Base-by-base conservation (phyloP, 2,329 filamentous ascomycete species). In the Amesomyces nigricolor region DNA sequence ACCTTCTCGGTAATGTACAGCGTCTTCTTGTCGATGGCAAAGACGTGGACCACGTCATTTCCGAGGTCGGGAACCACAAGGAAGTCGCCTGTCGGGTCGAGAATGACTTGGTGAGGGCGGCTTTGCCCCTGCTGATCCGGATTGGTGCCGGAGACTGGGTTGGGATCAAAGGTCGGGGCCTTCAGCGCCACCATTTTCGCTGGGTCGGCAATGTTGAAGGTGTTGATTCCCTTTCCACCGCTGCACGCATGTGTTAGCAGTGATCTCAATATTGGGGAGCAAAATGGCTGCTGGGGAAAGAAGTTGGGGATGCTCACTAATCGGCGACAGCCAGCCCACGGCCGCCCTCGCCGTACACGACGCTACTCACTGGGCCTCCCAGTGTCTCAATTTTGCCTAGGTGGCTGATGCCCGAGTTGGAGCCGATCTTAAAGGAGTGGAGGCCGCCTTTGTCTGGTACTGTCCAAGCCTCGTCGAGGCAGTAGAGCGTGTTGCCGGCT, bases 31-130 rank as follows among this genome's bases (percentile, higher is more conserved):
- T 81, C 70, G 63, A 86, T 74, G 53, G 71, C 65, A 66, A 80
- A 88, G 54, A 73, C 70, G 59, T 80, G 82, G 47, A 88, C 68
- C 6, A 81, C 63, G 62, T 89, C 86, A 54, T 79, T 75, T 40
- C 86, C 82, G 5, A 91, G 75, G 62, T 89, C 86, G 1, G 85
- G 84, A 8, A 83, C 77, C 8, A 88, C 64, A 29, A 88, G 63
- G 67, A 79, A 89, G n/a, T 73, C 64, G 5, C 78, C 79, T 2
- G 81, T 85, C 6, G 85, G 86, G 65, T 89, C 86, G 35, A 85
- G 66, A 50, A 86, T 67, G n/a, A 80, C 77, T 65, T 86, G 72
- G 68, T 88, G 85, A 16, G 84, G 83, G 65, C 86, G 82, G 2
- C 84, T 73, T 6, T 75, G 72, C 42, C 79, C 73, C 68, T 87